Conservation (phyloP, 2,329 filamentous ascomycete species). For the Polytolypa hystricis region DNA sequence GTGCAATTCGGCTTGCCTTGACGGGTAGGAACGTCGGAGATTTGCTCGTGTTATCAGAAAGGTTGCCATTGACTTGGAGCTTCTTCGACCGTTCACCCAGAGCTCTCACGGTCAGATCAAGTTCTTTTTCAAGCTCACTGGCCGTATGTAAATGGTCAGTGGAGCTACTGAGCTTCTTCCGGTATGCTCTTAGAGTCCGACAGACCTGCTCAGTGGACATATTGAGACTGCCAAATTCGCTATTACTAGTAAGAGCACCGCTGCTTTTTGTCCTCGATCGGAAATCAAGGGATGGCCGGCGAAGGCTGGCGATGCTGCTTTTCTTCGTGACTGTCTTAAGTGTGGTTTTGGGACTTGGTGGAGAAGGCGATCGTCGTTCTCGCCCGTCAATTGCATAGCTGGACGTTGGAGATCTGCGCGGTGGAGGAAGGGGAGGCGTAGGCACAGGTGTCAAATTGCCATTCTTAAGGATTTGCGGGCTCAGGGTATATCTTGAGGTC, state of each 20-base stretch:
- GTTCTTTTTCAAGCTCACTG: conserved; percentile 47
- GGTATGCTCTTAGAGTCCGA: conserved; percentile 46
- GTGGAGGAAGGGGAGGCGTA: conserved; percentile 18
- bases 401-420: conserved; percentile 22
- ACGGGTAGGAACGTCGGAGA: conserved; percentile 15
- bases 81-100: conserved; percentile 22
- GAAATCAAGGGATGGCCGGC: conserved; percentile 40
- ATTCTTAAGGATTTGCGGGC: conserved; percentile 23
- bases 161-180: conserved; percentile 44
- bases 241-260: conserved; percentile 17
- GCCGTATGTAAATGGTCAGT: conserved; percentile 39
- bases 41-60: conserved; percentile 21
- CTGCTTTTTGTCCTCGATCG: conserved; percentile 37
- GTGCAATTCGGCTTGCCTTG: conserved; percentile 18
- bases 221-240: conserved; percentile 38
- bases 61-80: conserved; percentile 9
- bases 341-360: conserved; percentile 24
- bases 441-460: conserved; percentile 20
- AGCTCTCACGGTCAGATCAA: conserved; percentile 34
- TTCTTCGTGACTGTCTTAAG: conserved; percentile 19
- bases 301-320: conserved; percentile 23
- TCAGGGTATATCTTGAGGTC: conserved; percentile 42
- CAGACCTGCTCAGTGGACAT: conserved; percentile 48
- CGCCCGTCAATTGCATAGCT: conserved; percentile 17
- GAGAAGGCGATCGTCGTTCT: conserved; percentile 28